Evolutionary conservation across 1,139 yeast genomes (phyloP).

Genomic region (Sugiyamaella paludigena): DNA sequence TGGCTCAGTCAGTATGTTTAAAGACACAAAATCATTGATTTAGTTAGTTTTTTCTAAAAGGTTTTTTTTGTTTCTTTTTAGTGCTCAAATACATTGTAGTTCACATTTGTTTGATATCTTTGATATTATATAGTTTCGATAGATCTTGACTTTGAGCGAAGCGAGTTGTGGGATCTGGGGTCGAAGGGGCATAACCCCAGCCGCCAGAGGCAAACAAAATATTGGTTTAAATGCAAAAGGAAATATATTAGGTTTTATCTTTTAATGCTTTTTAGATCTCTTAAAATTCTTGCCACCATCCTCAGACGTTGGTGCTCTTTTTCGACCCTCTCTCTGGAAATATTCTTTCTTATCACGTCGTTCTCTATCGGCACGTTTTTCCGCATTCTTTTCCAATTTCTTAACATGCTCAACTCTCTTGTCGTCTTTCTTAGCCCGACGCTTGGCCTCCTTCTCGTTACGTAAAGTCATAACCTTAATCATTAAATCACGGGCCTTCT

Average conservation of each 20-base stretch:
- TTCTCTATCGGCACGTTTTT: slow-evolving; percentile 68
- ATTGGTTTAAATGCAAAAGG: no score
- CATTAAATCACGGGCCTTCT: slow-evolving; percentile 86
- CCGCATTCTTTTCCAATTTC: slow-evolving; percentile 72
- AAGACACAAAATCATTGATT: slow-evolving; percentile 11
- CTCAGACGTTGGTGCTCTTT: slow-evolving; percentile 6
- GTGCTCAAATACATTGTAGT: no score
- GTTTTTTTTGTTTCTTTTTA: no score
- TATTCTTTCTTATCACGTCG: slow-evolving; percentile 83
- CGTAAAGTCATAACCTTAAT: slow-evolving; percentile 82
- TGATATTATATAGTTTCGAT: no score
- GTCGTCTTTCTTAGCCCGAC: slow-evolving; percentile 68
- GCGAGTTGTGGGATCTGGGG: no score
- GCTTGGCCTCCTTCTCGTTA: slow-evolving; percentile 81
- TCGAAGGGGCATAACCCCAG: no score
- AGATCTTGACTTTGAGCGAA: no score
- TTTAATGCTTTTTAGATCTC: not conserved
- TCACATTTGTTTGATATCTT: no score
- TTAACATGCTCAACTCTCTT: slow-evolving; percentile 74
- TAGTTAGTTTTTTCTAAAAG: no score
- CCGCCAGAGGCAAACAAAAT: no score
- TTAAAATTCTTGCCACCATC: not conserved
- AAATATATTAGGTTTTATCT: no score
- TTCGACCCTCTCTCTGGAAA: slow-evolving; percentile 40
- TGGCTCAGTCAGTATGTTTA: slow-evolving; percentile 94